Evolutionary conservation across 1,284 basidiomycete genomes (phyloP), one percentile per base, ranked within the genome.

Genomic region (Earliella scabrosa): DNA sequence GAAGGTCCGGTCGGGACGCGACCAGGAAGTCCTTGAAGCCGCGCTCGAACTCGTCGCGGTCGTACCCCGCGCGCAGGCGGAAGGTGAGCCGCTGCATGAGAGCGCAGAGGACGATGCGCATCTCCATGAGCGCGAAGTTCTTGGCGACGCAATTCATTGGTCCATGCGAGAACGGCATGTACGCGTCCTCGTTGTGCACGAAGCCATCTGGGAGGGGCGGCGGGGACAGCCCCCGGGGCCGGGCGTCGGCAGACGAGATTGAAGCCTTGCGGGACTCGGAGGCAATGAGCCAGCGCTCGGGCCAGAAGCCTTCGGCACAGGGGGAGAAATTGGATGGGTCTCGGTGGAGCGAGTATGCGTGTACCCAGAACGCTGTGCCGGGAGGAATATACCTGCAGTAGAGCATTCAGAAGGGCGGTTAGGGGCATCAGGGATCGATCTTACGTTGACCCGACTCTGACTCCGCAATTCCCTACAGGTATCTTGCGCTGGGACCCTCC

Each of bases 401-500:
- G 14, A 27, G 9, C 26, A 21, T 34, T 35, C 14, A 46, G 44
- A 23, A 7, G 34, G 20, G 27, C 11, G 26, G n/a, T 8, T 1
- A 20, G 18, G 24, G 8, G 21, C 14, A 11, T 7, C 14, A 24
- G 5, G 38, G 16, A 34, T 41, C 3, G 23, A 16, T 56, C 71
- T 58, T 47, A 75, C 73, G 68, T 52, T 18, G 50, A 61, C 27
- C 67, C 70, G 18, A 71, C 31, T 13, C 59, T 40, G 36, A 55
- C 66, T 26, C 61, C 56, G 21, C 65, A 64, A 14, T 49, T 58
- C 3, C 66, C 69, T 9, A 24, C 26, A 9, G 55, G 60, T 1
- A 70, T 73, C 20, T 76, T 72, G 44, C 86, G 79, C 51, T 83
- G 80, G 26, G 80, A 76, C 38, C 78, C 79, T 20, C 77, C 80